Evolutionary conservation across 768 basidiomycete species (phyloP).

Genomic region (Termitomyces sp.): DNA sequence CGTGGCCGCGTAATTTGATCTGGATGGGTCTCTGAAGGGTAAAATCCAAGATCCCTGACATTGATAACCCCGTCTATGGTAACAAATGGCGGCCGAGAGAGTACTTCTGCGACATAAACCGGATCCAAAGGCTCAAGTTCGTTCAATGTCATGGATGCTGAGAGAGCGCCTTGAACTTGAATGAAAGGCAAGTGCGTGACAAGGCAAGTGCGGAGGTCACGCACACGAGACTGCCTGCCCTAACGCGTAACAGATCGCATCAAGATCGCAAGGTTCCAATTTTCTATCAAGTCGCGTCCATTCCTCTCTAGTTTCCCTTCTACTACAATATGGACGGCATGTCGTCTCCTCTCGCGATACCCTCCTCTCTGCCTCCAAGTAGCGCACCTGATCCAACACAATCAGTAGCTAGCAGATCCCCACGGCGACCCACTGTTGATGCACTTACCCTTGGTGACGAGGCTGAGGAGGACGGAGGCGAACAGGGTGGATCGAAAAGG

Average conservation of each 20-base stretch:
- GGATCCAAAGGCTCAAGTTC: conserved; percentile 67
- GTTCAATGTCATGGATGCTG: conserved; percentile 27
- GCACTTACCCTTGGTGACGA: conserved; percentile 56
- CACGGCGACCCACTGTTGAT: conserved; percentile 43
- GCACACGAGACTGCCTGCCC: conserved; percentile 33
- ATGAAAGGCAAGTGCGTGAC: conserved; percentile 9
- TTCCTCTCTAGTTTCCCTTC: conserved; percentile 11
- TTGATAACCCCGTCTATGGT: conserved; percentile 72
- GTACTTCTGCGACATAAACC: conserved; percentile 54
- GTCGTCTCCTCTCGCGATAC: conserved; percentile 53
- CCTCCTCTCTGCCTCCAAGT: conserved; percentile 50
- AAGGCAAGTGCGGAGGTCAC: conserved; percentile 7
- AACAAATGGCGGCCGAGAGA: conserved; percentile 71
- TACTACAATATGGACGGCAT: conserved; percentile 51
- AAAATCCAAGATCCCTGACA: conserved; percentile 67
- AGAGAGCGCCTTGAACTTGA: no score
- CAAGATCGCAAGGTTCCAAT: conserved; percentile 21
- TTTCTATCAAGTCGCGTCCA: conserved; percentile 31
- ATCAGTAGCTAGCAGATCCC: conserved; percentile 28
- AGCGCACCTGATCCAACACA: conserved; percentile 39
- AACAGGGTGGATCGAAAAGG: conserved; percentile 35
- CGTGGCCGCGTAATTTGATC: conserved; percentile 54
- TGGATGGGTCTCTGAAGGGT: conserved; percentile 43
- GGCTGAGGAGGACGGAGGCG: conserved; percentile 35
- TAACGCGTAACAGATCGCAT: conserved; percentile 23